These are phyloP conservation scores for Tulasnella calospora DNA, from an alignment of 768 basidiomycete genomes.

Conservation along the genomic window DNA sequence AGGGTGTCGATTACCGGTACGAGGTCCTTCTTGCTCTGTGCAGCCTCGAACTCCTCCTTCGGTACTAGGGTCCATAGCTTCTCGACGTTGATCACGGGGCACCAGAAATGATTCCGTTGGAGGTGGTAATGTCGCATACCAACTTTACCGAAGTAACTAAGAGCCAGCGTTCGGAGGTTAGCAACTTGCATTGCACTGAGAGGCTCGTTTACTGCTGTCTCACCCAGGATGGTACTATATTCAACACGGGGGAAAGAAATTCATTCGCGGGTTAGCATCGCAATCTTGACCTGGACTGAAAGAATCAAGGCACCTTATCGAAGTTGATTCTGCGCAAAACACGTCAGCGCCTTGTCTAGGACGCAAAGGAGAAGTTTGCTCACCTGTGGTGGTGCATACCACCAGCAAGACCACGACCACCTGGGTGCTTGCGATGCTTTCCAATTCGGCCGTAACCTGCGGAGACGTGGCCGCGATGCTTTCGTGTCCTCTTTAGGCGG, in stretches of 20 bases:
- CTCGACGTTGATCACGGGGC: conserved; percentile 97
- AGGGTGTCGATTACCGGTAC: conserved; percentile 94
- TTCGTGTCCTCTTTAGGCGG: conserved; percentile 93
- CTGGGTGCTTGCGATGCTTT: conserved; percentile 99
- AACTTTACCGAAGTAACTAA: conserved; percentile 97
- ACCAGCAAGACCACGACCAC: conserved; percentile 99
- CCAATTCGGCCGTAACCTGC: conserved; percentile 99
- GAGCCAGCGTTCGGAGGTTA: not conserved
- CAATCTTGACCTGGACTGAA: not conserved
- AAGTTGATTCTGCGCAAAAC: conserved; percentile 70
- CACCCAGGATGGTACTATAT: conserved; percentile 75
- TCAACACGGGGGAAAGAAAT: not conserved
- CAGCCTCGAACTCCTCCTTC: conserved; percentile 69
- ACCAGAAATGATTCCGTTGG: conserved; percentile 85
- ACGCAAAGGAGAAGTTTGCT: conserved; percentile 35
- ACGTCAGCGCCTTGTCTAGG: not conserved
- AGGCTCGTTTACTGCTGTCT: not conserved
- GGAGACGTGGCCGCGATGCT: conserved; percentile 98
- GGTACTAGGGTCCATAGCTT: conserved; percentile 92
- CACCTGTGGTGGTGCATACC: conserved; percentile 98
- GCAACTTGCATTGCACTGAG: too few species aligned
- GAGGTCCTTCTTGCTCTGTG: conserved; percentile 68
- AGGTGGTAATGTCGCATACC: conserved; percentile 99
- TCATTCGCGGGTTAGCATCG: not conserved
- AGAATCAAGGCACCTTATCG: conserved; percentile 54